Percentiles rank a stretch among this genome's conserved stretches.
phyloP scores from a whole-genome alignment of 2,329 filamentous ascomycete species.

The Cladosporium velox region DNA sequence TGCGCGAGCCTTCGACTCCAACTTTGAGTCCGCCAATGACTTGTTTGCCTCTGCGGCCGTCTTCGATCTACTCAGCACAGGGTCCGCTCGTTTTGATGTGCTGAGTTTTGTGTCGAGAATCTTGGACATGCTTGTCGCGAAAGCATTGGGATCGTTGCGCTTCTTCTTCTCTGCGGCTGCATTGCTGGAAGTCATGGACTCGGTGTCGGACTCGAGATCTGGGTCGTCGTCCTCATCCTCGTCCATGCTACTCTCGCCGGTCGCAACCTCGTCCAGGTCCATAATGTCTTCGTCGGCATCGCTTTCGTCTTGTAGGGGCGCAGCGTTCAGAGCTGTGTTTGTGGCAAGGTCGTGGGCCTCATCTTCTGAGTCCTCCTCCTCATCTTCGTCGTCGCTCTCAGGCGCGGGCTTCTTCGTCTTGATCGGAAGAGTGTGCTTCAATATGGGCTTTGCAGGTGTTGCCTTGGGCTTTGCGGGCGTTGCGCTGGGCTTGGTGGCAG shows the following conservation, averaged over 20 bases:
- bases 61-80: slow-evolving; percentile 83
- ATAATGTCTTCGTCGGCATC: slow-evolving; percentile 26
- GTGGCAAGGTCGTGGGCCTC: slow-evolving; percentile 45
- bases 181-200: slow-evolving; percentile 32
- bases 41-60: slow-evolving; percentile 71
- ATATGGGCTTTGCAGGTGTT: slow-evolving; percentile 27
- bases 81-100: slow-evolving; percentile 77
- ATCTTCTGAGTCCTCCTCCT: slow-evolving; percentile 47
- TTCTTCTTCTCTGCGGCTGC: slow-evolving; percentile 62
- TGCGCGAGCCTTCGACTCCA: slow-evolving; percentile 78
- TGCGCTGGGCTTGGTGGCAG: slow-evolving; percentile 17
- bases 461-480: slow-evolving; percentile 20
- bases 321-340: slow-evolving; percentile 29
- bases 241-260: slow-evolving; percentile 39
- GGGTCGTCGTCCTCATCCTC: slow-evolving; percentile 47
- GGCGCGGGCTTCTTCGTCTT: slow-evolving; percentile 13
- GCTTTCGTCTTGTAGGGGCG: slow-evolving; percentile 24
- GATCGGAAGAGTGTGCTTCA: slow-evolving; percentile 23
- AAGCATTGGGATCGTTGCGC: slow-evolving; percentile 87
- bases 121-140: slow-evolving; percentile 89
- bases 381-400: slow-evolving; percentile 25
- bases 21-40: slow-evolving; percentile 70
- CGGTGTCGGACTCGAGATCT: slow-evolving; percentile 39
- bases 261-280: slow-evolving; percentile 29
- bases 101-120: slow-evolving; percentile 90